Evolutionary conservation across 139 green algal species (phyloP), one percentile per base, ranked within the genome.

Genomic region (Haematococcus lacustris): DNA sequence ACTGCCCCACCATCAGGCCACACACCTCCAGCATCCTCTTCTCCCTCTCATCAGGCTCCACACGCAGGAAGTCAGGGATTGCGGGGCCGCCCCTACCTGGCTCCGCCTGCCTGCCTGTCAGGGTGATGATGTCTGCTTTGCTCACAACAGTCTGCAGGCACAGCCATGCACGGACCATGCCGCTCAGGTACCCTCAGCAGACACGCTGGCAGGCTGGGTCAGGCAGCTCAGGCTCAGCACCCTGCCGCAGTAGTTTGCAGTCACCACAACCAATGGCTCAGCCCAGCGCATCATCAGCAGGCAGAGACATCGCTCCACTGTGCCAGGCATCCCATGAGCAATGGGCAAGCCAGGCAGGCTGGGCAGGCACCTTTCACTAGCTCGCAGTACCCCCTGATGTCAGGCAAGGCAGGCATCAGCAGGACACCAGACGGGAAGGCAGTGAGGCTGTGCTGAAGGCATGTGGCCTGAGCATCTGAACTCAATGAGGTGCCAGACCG

Each of bases 21-120:
- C 63, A 3, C 63, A 69, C 63, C 63, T 69, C 30, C 35, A 37
- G 7, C 25, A 59, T 73, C 17, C 37, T 67, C 38, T 69, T 68
- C 13, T 66, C 59, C 51, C 80, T n/a, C 53, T 80, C 76, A 21
- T 73, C 66, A 3, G 76, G 76, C 51, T 80, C 60, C 25, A 85
- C 38, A 2, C 61, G 71, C 34, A 82, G 57, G 40, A 80, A 80
- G 70, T 78, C 73, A 2, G 80, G 80, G 50, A 85, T 79, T 3
- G 41, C 32, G 4, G 68, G 53, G 23, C 23, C 60, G 1, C 68
- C 67, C n/a, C 41, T 13, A 25, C 66, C 57, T 1, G 38, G 1
- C 30, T 9, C 17, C 30, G 3, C 3, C 39, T 68, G 41, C 51
- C 76, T 78, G 38, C 60, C 60, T 57, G 13, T 57, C 21, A 57